Evolutionary conservation across 768 basidiomycete genomes (phyloP), one percentile per base, ranked within the genome.

Genomic region (Boletellus ananiceps): DNA sequence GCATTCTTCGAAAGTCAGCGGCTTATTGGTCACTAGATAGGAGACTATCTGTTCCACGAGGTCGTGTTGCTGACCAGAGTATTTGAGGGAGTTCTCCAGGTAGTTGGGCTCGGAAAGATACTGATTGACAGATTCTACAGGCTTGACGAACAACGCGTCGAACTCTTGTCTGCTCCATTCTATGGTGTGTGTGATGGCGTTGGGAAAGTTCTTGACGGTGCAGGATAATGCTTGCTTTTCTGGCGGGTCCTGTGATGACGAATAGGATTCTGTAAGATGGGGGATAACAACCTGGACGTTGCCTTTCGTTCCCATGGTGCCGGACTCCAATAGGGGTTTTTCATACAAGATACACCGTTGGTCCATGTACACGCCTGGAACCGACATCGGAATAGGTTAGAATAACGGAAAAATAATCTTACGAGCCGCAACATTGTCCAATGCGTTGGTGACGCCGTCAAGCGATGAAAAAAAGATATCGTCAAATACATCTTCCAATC

Each of bases 171-270:
- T 84, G 59, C 88, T 84, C 96, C 96, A 99, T 91, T 97, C 93
- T 51, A 99, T 99, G 7, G 93, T 96, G 71, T 99, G 96, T 57
- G 91, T 86, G 60, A 98, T 98, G 21, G 88, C 87, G 66, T 99
- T 94, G 9, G 96, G 96, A 80, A 98, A 99, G 71, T 91, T 97
- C 75, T 97, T 98, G 67, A 98, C 87, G 1, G 96, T 99, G 69
- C 96, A 99, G 21, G 89, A 90, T 19, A 96, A 89, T 2, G 93
- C 85, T 64, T 94, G 88, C 70, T 96, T 98, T 73, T 99, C 96
- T 8, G 96, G 96, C 39, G 96, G 96, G 66, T 99, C 96, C 70
- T 98, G 96, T 13, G 94, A 97, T 8, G 93, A 95, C 13, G 89
- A 86, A 68, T 99, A 99, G 15, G 92, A 95, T 69, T 99, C 96